Evolutionary conservation across 768 basidiomycete species (phyloP), one percentile per base, ranked within the genome.

Genomic region (Albatrellus ellisii): DNA sequence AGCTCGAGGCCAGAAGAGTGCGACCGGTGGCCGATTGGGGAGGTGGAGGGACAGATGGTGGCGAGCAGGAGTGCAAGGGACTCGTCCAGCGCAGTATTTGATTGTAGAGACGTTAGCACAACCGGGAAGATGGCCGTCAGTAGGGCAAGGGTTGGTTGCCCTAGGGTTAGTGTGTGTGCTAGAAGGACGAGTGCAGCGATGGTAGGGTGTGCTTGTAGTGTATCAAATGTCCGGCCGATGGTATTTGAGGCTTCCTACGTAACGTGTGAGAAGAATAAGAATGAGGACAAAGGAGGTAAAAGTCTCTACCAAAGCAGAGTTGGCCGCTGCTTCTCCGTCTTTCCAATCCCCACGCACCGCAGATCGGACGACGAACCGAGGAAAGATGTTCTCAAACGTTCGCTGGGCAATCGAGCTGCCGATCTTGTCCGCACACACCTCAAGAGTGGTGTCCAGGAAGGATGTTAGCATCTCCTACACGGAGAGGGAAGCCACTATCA

Each of bases 21-120:
- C 1, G 50, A n/a, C 4, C 38, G 38, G 2, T 49, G 33, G 2
- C 51, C 38, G 3, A 17, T 7, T 3, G 29, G 29, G 11, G 35
- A 18, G 15, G 35, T 6, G 20, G 35, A 22, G 20, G 35, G 35
- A n/a, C 48, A 52, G 9, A 63, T 34, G 14, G 52, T 43, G 27
- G 53, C 55, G 3, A 80, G 56, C 6, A 84, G 65, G 36, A 80
- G 49, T 11, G 73, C 66, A n/a, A 85, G 58, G 1, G 71, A 59
- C 51, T 79, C 77, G 48, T 81, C 79, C 15, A 82, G 54, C 3
- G 68, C 62, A 22, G 60, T 50, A 48, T 74, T 75, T 5, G 67
- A 56, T 51, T 77, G 73, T 17, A 86, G 55, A 2, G 70, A 71
- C 11, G 63, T 54, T 20, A 77, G 46, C 14, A 79, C 47, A 4